Percentiles rank a stretch among this genome's conserved stretches.
Evolutionary conservation across 805 yeast genomes (phyloP).

Genomic region (Candida boidinii): DNA sequence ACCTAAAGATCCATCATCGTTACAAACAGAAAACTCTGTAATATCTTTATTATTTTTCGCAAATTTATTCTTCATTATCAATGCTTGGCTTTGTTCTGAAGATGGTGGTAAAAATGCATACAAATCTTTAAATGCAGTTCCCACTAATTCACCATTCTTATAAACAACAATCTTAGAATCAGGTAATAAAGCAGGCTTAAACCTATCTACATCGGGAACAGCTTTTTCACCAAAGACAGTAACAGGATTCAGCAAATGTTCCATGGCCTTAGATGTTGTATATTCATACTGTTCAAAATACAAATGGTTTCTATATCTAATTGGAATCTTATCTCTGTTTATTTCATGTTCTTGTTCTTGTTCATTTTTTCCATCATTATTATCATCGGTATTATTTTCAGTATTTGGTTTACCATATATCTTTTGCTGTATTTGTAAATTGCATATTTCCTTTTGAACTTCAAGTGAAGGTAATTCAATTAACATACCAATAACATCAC

Average conservation of each 20-base stretch:
- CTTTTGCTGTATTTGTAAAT: slow-evolving; percentile 25
- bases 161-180: slow-evolving; percentile 59
- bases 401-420: slow-evolving; percentile 13
- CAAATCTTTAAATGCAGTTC: slow-evolving; percentile 58
- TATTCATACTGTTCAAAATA: slow-evolving; percentile 85
- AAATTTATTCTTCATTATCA: slow-evolving; percentile 9
- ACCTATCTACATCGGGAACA: slow-evolving; percentile 38
- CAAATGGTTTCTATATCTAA: slow-evolving; percentile 65
- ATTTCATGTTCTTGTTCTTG: slow-evolving; percentile 29
- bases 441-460: slow-evolving; percentile 34
- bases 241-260: slow-evolving; percentile 64
- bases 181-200: slow-evolving; percentile 39
- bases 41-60: slow-evolving; percentile 4
- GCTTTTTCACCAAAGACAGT: slow-evolving; percentile 65
- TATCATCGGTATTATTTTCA: not conserved
- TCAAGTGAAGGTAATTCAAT: slow-evolving; percentile 55
- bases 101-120: slow-evolving; percentile 77
- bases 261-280: slow-evolving; percentile 58
- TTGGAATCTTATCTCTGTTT: slow-evolving; percentile 79
- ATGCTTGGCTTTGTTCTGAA: slow-evolving; percentile 39
- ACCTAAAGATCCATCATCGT: slow-evolving; percentile 80
- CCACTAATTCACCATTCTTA: slow-evolving; percentile 67
- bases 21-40: slow-evolving; percentile 23
- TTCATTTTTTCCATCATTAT: slow-evolving; percentile 4
- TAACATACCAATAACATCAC: slow-evolving; percentile 78